phyloP scores from a whole-genome alignment of 2,329 filamentous ascomycete genomes.

The Ceratocystis huliohia region DNA sequence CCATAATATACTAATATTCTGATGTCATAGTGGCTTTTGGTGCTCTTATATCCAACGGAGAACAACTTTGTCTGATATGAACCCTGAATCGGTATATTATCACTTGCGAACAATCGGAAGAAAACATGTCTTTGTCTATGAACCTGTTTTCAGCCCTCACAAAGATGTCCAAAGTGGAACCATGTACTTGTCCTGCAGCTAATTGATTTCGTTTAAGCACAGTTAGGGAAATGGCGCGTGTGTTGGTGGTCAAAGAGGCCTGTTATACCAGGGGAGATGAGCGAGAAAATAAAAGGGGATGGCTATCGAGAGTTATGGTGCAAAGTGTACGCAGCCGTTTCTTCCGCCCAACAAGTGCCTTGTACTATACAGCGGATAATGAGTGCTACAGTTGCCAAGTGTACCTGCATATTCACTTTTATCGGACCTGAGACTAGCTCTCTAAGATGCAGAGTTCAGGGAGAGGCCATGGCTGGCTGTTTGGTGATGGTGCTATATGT shows the following conservation, averaged over 20 bases:
- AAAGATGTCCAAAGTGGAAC: conserved; percentile 8
- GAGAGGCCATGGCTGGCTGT: background rate
- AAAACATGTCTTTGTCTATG: background rate
- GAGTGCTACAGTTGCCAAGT: background rate
- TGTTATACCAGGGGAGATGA: background rate
- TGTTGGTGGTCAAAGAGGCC: background rate
- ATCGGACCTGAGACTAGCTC: background rate
- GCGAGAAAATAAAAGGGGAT: background rate
- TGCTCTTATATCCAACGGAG: too few species aligned
- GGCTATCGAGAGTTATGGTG: background rate
- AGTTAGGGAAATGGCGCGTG: conserved; percentile 2
- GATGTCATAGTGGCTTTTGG: too few species aligned
- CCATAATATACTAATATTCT: background rate
- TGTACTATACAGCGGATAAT: background rate
- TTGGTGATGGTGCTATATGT: background rate
- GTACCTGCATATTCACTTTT: background rate
- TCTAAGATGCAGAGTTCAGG: background rate
- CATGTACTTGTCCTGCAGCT: conserved; percentile 6
- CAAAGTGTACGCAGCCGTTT: background rate
- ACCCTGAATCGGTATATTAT: background rate
- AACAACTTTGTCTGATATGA: background rate
- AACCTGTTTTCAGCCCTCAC: background rate
- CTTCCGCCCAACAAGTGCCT: background rate
- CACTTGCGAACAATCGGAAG: background rate
- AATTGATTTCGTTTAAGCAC: conserved; percentile 20